Evolutionary conservation across 768 basidiomycete species (phyloP).

Genomic region (Tulasnella sp.): DNA sequence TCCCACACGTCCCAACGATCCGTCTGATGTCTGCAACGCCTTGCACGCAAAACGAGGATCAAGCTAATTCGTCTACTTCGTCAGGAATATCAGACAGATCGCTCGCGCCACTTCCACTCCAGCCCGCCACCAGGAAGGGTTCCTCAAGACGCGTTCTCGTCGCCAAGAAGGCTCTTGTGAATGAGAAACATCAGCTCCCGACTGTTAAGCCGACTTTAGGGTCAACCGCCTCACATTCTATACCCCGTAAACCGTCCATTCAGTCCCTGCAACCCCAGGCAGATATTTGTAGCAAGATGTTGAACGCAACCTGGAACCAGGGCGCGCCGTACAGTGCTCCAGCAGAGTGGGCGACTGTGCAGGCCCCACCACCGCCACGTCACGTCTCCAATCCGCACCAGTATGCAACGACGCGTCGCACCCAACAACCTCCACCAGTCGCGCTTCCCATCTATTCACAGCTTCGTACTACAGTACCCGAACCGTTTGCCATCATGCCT

Average conservation of each 20-base stretch:
- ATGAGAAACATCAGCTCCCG: not conserved
- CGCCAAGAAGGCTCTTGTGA: conserved; percentile 8
- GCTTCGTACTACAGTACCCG: not conserved
- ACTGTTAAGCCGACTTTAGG: not conserved
- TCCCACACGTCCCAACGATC: not conserved
- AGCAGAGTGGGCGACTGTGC: conserved; percentile 4
- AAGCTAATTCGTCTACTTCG: not conserved
- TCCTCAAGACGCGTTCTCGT: conserved; percentile 8
- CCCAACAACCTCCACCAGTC: not conserved
- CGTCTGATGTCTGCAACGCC: not conserved
- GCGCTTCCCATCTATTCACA: not conserved
- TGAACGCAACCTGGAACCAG: not conserved
- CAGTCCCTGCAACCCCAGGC: not conserved
- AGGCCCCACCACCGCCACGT: conserved; percentile 2
- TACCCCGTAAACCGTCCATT: not conserved
- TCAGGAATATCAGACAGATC: not conserved
- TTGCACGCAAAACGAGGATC: not conserved
- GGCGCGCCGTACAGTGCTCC: not conserved
- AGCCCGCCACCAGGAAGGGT: not conserved
- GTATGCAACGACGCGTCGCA: conserved; percentile 7
- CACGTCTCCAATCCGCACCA: conserved; percentile 9
- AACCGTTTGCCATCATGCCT: conserved; percentile 13
- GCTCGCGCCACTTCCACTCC: conserved; percentile 2
- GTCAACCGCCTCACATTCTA: not conserved
- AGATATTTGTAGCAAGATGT: not conserved